Evolutionary conservation across 2,329 filamentous ascomycete species (phyloP), one percentile per base, ranked within the genome.

Genomic region (Alternaria sp.): DNA sequence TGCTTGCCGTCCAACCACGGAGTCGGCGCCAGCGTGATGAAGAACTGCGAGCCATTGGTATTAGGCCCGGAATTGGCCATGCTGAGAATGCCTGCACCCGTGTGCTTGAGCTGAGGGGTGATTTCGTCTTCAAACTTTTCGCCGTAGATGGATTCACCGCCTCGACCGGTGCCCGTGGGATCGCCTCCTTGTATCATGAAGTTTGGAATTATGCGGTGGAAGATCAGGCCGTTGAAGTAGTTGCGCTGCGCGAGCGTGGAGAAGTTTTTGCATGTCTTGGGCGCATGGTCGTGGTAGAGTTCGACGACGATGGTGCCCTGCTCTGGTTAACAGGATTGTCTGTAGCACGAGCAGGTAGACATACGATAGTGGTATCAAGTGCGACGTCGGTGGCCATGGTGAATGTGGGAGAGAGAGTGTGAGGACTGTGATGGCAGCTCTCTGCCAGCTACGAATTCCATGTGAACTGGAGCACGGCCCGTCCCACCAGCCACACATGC

Each of bases 141-240:
- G 73, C 94, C 95, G 80, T 93, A 98, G 82, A 97, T 96, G 63
- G 90, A 94, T 59, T 85, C 85, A 59, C 95, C 95, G 71, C 95
- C 95, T 60, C 93, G 89, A 53, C 95, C 95, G 1, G 93, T 97
- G 62, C 94, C 94, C 0, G 94, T 97, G 1, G 94, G 94, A 79
- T 99, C 95, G 60, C 94, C 94, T 63, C 91, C 92, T 82, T 98
- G 94, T 59, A 96, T 86, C 94, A 99, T 98, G 84, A 99, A 99
- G 80, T 92, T 88, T 53, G 92, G 89, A 75, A 99, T 98, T 71
- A 98, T 89, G 78, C 95, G 93, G 84, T 98, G 95, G 85, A 98
- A 94, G 74, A 94, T 82, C 61, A 91, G 88, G 76, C 81, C 83
- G 82, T 95, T 88, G 86, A 97, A 99, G 87, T 97, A 98, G 69